Base-by-base conservation (phyloP, 768 basidiomycete species). In the Lepiota brunneoincarnata region DNA sequence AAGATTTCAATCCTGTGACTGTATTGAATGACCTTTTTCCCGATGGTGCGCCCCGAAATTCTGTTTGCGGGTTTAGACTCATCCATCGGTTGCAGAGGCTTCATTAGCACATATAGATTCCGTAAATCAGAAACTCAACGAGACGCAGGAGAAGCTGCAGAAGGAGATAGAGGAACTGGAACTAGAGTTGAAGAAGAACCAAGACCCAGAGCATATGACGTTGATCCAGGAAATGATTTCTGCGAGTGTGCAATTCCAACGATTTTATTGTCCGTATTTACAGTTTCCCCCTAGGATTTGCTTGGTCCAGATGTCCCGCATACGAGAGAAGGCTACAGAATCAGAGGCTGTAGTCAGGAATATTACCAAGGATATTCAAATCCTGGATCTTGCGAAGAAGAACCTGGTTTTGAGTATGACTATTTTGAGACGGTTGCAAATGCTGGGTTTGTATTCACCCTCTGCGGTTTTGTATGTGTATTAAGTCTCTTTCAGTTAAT, bases 281-380 rank as follows among this genome's bases (percentile, higher is more conserved):
- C 23, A 34, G 12, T 45, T 37, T 50, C 46, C 52, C 38, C 41
- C 10, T 64, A 98, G 95, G 94, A 97, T 64, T 78, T 98, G 14
- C 79, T 98, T 44, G 86, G 89, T n/a, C 23, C 96, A 98, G 73
- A 96, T 98, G 84, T 94, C 89, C 35, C 88, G 89, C 52, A 97
- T 98, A 59, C 83, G 93, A 40, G 94, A 98, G 71, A 98, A 98
- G 66, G 94, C 96, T 0, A 91, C 93, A 1, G 97, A 99, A 66
- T 94, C 93, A 2, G 97, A 98, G 63, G 93, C 93, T 1, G 92
- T 98, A 44, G 97, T 98, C 21, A 81, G 89, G 49, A 86, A 92
- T 61, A 97, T 98, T 59, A 99, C 97, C 2, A 89, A 91, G 59
- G 97, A 99, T 69, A 98, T 99, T 44, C 95, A 98, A 67, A 82